These are phyloP conservation scores for Penicillium thymicola DNA, from an alignment of 2,329 filamentous ascomycete genomes.

Conservation along the genomic window DNA sequence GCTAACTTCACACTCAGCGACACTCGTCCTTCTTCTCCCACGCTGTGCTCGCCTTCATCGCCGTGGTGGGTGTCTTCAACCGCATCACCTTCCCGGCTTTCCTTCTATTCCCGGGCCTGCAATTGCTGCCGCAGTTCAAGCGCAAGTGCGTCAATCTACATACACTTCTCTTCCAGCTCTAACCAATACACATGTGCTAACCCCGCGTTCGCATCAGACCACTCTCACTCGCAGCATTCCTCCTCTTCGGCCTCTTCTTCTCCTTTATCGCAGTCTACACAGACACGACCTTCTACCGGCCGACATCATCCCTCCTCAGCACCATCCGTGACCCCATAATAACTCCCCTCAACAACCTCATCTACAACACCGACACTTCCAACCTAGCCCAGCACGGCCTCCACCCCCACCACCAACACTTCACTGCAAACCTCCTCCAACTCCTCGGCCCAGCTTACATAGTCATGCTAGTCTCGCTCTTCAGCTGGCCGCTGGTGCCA, in stretches of 20 bases:
- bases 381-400: slow-evolving; percentile 74
- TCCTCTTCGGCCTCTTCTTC: slow-evolving; percentile 64
- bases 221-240: slow-evolving; percentile 59
- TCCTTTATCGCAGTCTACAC: slow-evolving; percentile 69
- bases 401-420: slow-evolving; percentile 75
- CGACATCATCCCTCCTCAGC: slow-evolving; percentile 35
- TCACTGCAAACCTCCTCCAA: slow-evolving; percentile 67
- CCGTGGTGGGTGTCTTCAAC: slow-evolving; percentile 88
- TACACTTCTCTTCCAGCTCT: not conserved
- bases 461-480: slow-evolving; percentile 49
- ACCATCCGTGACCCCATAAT: slow-evolving; percentile 60
- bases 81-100: slow-evolving; percentile 97
- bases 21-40: slow-evolving; percentile 73
- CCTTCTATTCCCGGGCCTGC: slow-evolving; percentile 76
- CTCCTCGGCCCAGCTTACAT: slow-evolving; percentile 67
- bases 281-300: slow-evolving; percentile 79
- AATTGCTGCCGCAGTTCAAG: slow-evolving; percentile 79
- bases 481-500: slow-evolving; percentile 38
- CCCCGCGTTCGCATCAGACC: slow-evolving; percentile 42
- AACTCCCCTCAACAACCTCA: slow-evolving; percentile 73
- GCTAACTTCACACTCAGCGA: slow-evolving; percentile 50
- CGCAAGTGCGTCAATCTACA: slow-evolving; percentile 60
- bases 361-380: slow-evolving; percentile 66
- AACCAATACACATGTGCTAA: slow-evolving; percentile 11
- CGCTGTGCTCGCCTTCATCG: slow-evolving; percentile 72